phyloP scores from a whole-genome alignment of 805 yeast species.

The Wickerhamomyces mucosus region DNA sequence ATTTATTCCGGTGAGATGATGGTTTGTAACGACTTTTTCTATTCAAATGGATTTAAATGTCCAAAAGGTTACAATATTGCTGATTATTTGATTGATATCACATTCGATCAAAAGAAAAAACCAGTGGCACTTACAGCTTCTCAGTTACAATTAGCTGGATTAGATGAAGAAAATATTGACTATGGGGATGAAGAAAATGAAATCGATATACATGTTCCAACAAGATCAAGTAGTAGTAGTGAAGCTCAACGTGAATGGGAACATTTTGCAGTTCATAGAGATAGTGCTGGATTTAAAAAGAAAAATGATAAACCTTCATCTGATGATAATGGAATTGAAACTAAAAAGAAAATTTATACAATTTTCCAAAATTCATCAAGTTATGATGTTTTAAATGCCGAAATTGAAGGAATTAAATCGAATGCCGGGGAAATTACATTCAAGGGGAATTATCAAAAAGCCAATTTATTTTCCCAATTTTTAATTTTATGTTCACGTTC shows the following conservation, averaged over 20 bases:
- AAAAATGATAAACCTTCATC: not conserved
- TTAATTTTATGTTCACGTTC: constrained; percentile 75
- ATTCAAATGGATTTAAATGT: constrained; percentile 65
- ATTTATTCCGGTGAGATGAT: constrained; percentile 83
- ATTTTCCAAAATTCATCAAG: constrained; percentile 25
- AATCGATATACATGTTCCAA: constrained; percentile 22
- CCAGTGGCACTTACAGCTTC: constrained; percentile 1
- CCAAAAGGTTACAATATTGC: constrained; percentile 92
- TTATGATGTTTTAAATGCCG: constrained; percentile 21
- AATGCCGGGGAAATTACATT: constrained; percentile 15
- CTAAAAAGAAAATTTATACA: constrained; percentile 15
- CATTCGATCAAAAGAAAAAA: constrained; percentile 41
- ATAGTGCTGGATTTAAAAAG: constrained; percentile 32
- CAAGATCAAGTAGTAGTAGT: constrained; percentile 22
- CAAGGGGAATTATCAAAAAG: constrained; percentile 25
- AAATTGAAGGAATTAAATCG: constrained; percentile 20
- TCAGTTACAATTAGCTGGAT: constrained; percentile 12
- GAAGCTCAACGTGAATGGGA: constrained; percentile 79
- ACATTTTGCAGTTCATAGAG: constrained; percentile 74
- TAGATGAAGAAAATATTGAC: constrained; percentile 23
- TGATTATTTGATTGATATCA: constrained; percentile 84
- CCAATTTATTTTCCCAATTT: constrained; percentile 57
- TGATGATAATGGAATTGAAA: not conserved
- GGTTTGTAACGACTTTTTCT: constrained; percentile 67
- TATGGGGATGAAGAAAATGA: constrained; percentile 17